Evolutionary conservation across 768 basidiomycete species (phyloP).

Genomic region (Naganishia onofrii): DNA sequence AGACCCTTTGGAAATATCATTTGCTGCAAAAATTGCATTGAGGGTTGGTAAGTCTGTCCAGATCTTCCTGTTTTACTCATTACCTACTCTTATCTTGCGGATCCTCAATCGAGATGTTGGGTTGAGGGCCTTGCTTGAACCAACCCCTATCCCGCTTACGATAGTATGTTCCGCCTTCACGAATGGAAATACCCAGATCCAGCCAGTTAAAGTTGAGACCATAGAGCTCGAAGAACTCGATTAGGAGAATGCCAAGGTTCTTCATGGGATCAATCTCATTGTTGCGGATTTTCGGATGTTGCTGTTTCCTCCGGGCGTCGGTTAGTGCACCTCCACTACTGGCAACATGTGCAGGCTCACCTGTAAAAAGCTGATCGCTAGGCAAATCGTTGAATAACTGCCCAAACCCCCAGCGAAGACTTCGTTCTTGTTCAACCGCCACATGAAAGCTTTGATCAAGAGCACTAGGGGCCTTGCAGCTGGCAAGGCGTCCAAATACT

Average conservation of each 20-base stretch:
- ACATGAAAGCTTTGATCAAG: slow-evolving; percentile 84
- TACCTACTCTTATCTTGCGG: slow-evolving; percentile 79
- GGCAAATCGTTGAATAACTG: slow-evolving; percentile 87
- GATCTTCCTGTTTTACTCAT: neutral
- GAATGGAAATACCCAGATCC: slow-evolving; percentile 80
- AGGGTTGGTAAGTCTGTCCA: neutral
- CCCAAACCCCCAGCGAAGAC: slow-evolving; percentile 95
- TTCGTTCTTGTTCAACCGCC: slow-evolving; percentile 90
- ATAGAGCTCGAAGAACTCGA: slow-evolving; percentile 97
- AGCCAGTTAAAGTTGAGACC: slow-evolving; percentile 88
- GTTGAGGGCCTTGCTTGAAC: slow-evolving; percentile 58
- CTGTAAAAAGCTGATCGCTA: slow-evolving; percentile 91
- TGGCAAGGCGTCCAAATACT: slow-evolving; percentile 71
- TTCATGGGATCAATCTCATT: slow-evolving; percentile 80
- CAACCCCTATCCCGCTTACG: slow-evolving; percentile 78
- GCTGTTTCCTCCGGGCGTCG: too few species aligned
- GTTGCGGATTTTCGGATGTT: slow-evolving; percentile 89
- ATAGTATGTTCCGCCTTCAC: slow-evolving; percentile 85
- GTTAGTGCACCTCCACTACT: neutral
- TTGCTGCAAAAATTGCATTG: slow-evolving; percentile 58
- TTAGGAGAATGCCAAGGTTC: slow-evolving; percentile 87
- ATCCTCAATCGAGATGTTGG: slow-evolving; percentile 77
- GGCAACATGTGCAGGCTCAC: slow-evolving; percentile 50
- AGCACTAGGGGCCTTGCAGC: slow-evolving; percentile 80
- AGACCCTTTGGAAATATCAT: slow-evolving; percentile 88